Percentiles rank a stretch among this genome's conserved stretches.
Evolutionary conservation across 2,329 filamentous ascomycete genomes (phyloP).

Genomic region (Pestalotiopsis sp.): DNA sequence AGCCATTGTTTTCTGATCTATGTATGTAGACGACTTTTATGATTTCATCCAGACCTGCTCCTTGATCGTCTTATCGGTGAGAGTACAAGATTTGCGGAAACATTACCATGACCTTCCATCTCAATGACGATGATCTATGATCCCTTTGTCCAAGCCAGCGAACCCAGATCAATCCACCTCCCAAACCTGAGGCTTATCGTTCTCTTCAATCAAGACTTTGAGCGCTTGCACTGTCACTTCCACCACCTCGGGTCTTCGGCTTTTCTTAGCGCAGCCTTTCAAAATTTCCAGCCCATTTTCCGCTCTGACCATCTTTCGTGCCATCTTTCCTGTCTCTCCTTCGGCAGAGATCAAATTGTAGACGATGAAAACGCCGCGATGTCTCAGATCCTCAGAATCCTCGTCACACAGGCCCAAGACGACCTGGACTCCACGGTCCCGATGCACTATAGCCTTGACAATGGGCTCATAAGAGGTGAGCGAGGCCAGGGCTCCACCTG

Average conservation of each 20-base stretch:
- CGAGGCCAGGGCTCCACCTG: conserved; percentile 85
- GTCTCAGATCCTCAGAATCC: conserved; percentile 66
- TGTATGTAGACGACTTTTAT: neutral
- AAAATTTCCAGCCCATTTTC: conserved; percentile 68
- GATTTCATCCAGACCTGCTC: neutral
- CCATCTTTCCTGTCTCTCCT: conserved; percentile 64
- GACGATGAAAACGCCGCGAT: conserved; percentile 75
- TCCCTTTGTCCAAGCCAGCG: neutral
- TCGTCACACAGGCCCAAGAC: conserved; percentile 81
- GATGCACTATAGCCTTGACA: conserved; percentile 69
- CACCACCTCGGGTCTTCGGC: conserved; percentile 69
- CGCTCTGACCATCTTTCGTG: conserved; percentile 60
- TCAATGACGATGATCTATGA: neutral
- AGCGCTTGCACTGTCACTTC: conserved; percentile 72
- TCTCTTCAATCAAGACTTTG: conserved; percentile 61
- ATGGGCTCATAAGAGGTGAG: conserved; percentile 78
- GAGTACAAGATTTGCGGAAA: neutral
- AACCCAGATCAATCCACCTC: conserved; percentile 1
- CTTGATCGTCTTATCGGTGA: too few species aligned
- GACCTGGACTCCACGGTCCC: conserved; percentile 73
- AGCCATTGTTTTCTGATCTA: neutral
- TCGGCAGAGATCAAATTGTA: conserved; percentile 72
- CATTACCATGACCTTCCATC: neutral
- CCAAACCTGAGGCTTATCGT: conserved; percentile 9
- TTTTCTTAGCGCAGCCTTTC: conserved; percentile 70